Percentiles rank a stretch among this genome's conserved stretches.
Evolutionary conservation across 225 moss, liverwort and hornwort genomes (phyloP).

Genomic region (Ulota crispa): DNA sequence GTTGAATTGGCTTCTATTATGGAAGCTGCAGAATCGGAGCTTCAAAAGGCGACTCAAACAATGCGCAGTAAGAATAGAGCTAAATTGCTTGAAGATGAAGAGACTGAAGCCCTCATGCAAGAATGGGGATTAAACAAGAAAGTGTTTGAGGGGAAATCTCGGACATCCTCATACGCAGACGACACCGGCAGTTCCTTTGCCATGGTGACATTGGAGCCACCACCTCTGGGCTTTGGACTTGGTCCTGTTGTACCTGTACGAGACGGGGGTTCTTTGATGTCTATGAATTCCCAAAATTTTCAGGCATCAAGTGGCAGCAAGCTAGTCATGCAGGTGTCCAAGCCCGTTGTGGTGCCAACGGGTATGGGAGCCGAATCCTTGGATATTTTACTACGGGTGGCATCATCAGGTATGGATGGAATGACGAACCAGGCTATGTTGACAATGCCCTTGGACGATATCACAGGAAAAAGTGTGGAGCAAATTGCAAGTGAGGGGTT

Average conservation of each 20-base stretch:
- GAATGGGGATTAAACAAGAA: constrained; percentile 97
- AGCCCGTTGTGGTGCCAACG: constrained; percentile 89
- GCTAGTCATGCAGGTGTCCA: constrained; percentile 97
- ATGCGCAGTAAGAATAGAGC: constrained; percentile 97
- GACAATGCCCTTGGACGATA: constrained; percentile 97
- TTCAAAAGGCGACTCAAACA: constrained; percentile 96
- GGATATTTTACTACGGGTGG: constrained; percentile 85
- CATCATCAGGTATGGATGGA: constrained; percentile 79
- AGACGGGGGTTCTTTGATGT: constrained; percentile 89
- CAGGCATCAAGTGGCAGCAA: constrained; percentile 54
- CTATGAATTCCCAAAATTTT: constrained; percentile 77
- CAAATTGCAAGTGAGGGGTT: constrained; percentile 91
- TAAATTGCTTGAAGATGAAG: constrained; percentile 94
- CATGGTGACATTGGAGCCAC: constrained; percentile 56
- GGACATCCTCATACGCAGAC: constrained; percentile 56
- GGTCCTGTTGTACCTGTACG: constrained; percentile 80
- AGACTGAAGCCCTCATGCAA: constrained; percentile 97
- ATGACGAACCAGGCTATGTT: constrained; percentile 94
- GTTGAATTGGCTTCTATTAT: constrained; percentile 85
- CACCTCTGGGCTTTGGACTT: constrained; percentile 70
- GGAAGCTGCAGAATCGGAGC: constrained; percentile 97
- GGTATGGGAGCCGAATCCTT: constrained; percentile 78
- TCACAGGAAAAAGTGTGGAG: constrained; percentile 92
- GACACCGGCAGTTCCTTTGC: constrained; percentile 51
- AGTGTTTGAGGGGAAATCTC: constrained; percentile 80